Evolutionary conservation across 2,329 filamentous ascomycete genomes (phyloP).

Genomic region (Claviceps sp.): DNA sequence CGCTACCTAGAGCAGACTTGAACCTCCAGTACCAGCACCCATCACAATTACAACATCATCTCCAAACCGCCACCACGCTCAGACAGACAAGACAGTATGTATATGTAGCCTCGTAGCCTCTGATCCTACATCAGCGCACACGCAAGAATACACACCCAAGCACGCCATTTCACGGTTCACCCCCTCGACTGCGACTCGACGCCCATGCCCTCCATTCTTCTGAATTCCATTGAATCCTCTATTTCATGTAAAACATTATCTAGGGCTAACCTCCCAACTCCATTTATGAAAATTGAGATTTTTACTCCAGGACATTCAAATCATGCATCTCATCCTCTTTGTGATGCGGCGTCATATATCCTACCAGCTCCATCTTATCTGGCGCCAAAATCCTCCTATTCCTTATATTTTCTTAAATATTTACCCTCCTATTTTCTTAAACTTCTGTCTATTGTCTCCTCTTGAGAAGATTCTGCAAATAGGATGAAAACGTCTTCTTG

Average conservation of each 20-base stretch:
- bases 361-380: too few relatives aligned
- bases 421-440: neutral
- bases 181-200: neutral
- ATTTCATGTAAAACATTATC: neutral
- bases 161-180: neutral
- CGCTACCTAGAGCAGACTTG: too few relatives aligned
- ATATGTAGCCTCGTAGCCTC: too few relatives aligned
- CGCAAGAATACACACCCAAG: too few relatives aligned
- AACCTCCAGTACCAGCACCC: too few relatives aligned
- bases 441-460: slow-evolving; percentile 19
- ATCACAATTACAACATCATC: too few relatives aligned
- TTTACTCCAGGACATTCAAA: slow-evolving; percentile 1
- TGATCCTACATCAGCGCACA: too few relatives aligned
- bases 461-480: slow-evolving; percentile 46
- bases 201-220: neutral
- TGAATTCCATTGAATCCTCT: neutral
- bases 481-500: slow-evolving; percentile 49
- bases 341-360: neutral
- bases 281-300: neutral
- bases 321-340: neutral
- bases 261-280: slow-evolving; percentile 2
- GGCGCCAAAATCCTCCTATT: neutral
- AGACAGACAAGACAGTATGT: too few relatives aligned
- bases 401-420: too few relatives aligned
- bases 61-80: too few relatives aligned